Percentiles rank a stretch among this genome's conserved stretches.
Evolutionary conservation across 345 rosid species (phyloP).

Genomic region (Gossypium mustelinum): DNA sequence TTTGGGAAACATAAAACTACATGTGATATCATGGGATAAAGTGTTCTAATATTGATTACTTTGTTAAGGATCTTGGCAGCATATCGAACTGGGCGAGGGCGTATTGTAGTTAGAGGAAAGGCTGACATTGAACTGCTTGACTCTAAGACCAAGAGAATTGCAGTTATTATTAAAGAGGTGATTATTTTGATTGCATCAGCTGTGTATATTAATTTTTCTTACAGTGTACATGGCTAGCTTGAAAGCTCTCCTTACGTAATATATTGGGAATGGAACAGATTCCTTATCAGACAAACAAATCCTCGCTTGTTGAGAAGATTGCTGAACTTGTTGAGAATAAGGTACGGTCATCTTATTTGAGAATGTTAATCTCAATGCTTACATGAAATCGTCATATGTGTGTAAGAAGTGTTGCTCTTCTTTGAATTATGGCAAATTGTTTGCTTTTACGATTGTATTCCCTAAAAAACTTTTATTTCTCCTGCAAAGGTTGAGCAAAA

Average conservation of each 20-base stretch:
- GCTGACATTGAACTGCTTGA: conserved; percentile 77
- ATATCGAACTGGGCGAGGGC: conserved; percentile 87
- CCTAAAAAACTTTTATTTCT: background rate
- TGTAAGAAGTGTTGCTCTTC: background rate
- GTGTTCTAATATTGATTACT: conserved; percentile 22
- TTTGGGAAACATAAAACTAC: background rate
- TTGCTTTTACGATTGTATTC: background rate
- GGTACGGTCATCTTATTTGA: conserved; percentile 38
- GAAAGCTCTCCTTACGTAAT: conserved; percentile 5
- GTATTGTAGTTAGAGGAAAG: conserved; percentile 82
- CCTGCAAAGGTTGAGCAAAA: background rate
- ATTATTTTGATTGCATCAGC: conserved; percentile 9
- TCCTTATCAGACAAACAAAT: conserved; percentile 91
- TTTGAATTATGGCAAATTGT: conserved; percentile 7
- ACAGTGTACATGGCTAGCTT: background rate
- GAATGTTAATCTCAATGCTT: background rate
- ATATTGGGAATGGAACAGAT: conserved; percentile 47
- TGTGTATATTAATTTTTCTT: conserved; percentile 15
- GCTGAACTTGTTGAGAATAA: conserved; percentile 93
- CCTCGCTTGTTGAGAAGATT: conserved; percentile 89
- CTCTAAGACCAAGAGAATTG: conserved; percentile 66
- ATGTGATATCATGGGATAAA: background rate
- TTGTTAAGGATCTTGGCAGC: conserved; percentile 75
- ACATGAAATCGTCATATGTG: background rate
- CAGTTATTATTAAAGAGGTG: conserved; percentile 88